Base-by-base conservation (phyloP, 2,329 filamentous ascomycete species). In the Alternaria novae-zelandiae region DNA sequence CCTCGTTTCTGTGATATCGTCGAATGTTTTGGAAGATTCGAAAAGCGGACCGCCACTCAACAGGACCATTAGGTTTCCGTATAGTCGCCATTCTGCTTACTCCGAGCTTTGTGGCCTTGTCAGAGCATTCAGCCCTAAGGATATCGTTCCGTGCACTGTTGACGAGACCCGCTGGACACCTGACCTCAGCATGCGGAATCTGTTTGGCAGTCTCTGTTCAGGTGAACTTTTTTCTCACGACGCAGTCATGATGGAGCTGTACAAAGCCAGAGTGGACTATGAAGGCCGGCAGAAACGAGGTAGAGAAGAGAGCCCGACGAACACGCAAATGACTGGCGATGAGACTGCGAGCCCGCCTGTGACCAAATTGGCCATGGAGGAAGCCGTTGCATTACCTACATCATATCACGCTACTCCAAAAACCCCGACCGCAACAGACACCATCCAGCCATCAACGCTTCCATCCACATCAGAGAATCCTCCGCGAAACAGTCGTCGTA, bases 41-140 rank as follows among this genome's bases (percentile, higher is more conserved):
- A 20, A 45, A 1, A 23, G 46, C 6, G 36, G 46, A 9, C 20
- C 28, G 8, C 62, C 54, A 30, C 57, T 32, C 10, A 72, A 73
- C 49, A 64, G 55, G 36, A 70, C 72, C 0, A 80, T 81, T 23
- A 84, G 82, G 20, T 97, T 97, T 69, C 92, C 94, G 0, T 97
- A 94, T 74, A 95, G 95, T 0, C 87, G 95, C 1, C 95, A 98
- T 78, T 96, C 95, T 0, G 97, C 93, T 0, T 95, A 96, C 64
- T 82, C 84, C 0, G 95, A 97, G 76, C 85, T 97, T 3, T 91
- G 92, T 66, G 81, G 88, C 57, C 81, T 97, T 1, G 84, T 97
- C 1, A 76, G 83, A 4, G 83, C 84, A 0, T 91, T 97, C 70
- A 86, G 82, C 26, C 94, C 94, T 0, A 87, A 82, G 49, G 93